A percentile compares a stretch with the other conserved stretches of the same genome.
Evolutionary conservation across 73 alveolate species (phyloP).

Genomic region (Urostyla sp.): DNA sequence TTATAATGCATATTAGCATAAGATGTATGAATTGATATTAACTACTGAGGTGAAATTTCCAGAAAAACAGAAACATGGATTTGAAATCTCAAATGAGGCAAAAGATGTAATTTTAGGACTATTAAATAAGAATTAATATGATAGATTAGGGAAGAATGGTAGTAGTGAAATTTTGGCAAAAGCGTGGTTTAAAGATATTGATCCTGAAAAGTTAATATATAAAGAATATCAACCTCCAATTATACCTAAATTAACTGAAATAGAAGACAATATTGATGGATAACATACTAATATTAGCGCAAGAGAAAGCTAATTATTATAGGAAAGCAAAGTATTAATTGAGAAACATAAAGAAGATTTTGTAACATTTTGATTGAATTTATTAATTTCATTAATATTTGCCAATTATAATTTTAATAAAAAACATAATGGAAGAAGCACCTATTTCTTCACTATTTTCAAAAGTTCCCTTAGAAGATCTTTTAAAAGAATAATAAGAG

Average conservation of each 20-base stretch:
- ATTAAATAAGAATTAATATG: constrained; percentile 62
- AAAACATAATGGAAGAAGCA: not conserved
- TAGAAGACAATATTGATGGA: too few species aligned
- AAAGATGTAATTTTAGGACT: constrained; percentile 53
- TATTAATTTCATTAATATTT: too few species aligned
- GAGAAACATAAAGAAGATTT: too few species aligned
- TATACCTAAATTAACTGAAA: constrained; percentile 40
- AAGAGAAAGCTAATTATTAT: too few species aligned
- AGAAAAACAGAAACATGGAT: constrained; percentile 62
- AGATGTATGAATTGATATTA: constrained; percentile 72
- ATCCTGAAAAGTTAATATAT: constrained; percentile 37
- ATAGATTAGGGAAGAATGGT: constrained; percentile 62
- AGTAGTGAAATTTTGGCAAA: constrained; percentile 54
- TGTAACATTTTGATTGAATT: too few species aligned
- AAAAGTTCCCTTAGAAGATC: constrained; percentile 32
- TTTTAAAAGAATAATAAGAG: constrained; percentile 17
- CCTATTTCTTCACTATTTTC: not conserved
- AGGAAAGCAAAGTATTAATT: too few species aligned
- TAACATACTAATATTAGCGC: too few species aligned
- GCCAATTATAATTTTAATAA: too few species aligned
- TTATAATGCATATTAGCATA: constrained; percentile 62
- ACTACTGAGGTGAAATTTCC: constrained; percentile 73
- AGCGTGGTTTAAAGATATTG: constrained; percentile 56
- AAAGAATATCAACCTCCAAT: constrained; percentile 48
- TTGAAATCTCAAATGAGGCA: constrained; percentile 52